Base-by-base conservation (phyloP, 176 grass and related monocot genomes). In the Raddia distichophylla region DNA sequence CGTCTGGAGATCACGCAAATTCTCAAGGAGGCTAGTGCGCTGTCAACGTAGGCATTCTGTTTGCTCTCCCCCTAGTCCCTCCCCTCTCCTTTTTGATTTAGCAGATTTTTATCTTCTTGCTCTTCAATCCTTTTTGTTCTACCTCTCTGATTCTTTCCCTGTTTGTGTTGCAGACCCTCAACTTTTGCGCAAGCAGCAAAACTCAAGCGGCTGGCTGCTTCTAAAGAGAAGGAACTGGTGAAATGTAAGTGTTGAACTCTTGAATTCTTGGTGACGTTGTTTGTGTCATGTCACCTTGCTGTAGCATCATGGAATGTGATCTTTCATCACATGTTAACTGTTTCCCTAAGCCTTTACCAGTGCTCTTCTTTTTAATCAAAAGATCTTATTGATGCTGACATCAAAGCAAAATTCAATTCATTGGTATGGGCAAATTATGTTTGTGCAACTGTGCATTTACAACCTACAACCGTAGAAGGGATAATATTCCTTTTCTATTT, bases 131-230 rank as follows among this genome's bases (percentile, higher is more conserved):
- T 79, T 60, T 80, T 45, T 50, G 15, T 78, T 79, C 12, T 49
- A 5, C 40, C 43, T 87, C 14, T 68, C 68, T 62, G 49, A 48
- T 64, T 73, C 3, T 53, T 71, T 37, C 33, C 33, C 2, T 84
- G 33, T 22, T 80, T 63, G 34, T 75, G 56, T 71, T 75, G 68
- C 76, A 99, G 96, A 58, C 96, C 96, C 48, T 91, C 96, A 12
- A 99, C 93, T 22, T 99, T 99, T 93, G 96, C 96, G 34, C 96
- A 99, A 68, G 87, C 93, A 1, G 96, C 96, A 51, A 99, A 93
- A 73, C 89, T 95, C 62, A 99, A 84, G 79, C 73, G 93, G 59
- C 18, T 88, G 60, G 93, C 91, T 88, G 90, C 55, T 27, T 71
- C 91, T 20, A 93, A 99, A 86, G 96, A 99, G 87, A 99, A 90